phyloP scores from a whole-genome alignment of 179 eudicot species.

The Silene noctiflora region DNA sequence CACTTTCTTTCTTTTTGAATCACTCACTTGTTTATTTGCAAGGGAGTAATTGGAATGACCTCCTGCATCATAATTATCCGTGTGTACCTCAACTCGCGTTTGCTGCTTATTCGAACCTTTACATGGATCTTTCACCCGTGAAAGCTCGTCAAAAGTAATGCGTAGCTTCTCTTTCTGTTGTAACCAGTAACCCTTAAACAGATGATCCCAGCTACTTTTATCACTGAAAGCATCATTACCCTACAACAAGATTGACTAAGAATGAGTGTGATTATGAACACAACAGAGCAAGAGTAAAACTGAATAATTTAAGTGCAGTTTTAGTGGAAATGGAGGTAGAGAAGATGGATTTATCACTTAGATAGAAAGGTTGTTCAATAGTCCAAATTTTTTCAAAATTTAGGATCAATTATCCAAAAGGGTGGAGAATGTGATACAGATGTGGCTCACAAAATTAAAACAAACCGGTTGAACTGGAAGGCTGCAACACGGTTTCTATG shows the following conservation, averaged over 20 bases:
- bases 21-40: slow-evolving; percentile 43
- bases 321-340: too few relatives aligned
- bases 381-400: too few relatives aligned
- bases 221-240: slow-evolving; percentile 64
- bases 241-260: slow-evolving; percentile 34
- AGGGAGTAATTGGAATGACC: slow-evolving; percentile 55
- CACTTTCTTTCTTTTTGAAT: slow-evolving; percentile 50
- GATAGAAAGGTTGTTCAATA: too few relatives aligned
- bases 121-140: slow-evolving; percentile 66
- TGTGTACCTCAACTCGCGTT: slow-evolving; percentile 26
- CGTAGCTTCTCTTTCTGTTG: slow-evolving; percentile 62
- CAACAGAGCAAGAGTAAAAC: not conserved
- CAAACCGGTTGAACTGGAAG: too few relatives aligned
- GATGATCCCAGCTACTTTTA: slow-evolving; percentile 78
- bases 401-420: too few relatives aligned
- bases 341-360: too few relatives aligned
- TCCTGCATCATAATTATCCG: slow-evolving; percentile 41
- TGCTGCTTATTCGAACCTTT: slow-evolving; percentile 52
- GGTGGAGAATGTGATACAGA: too few relatives aligned
- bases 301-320: not conserved
- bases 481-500: too few relatives aligned
- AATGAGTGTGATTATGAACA: not conserved
- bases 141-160: slow-evolving; percentile 59
- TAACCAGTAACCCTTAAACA: slow-evolving; percentile 86
- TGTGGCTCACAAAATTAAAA: too few relatives aligned